Evolutionary conservation across 2,329 filamentous ascomycete genomes (phyloP).

Genomic region (Ophiostoma perfectum): DNA sequence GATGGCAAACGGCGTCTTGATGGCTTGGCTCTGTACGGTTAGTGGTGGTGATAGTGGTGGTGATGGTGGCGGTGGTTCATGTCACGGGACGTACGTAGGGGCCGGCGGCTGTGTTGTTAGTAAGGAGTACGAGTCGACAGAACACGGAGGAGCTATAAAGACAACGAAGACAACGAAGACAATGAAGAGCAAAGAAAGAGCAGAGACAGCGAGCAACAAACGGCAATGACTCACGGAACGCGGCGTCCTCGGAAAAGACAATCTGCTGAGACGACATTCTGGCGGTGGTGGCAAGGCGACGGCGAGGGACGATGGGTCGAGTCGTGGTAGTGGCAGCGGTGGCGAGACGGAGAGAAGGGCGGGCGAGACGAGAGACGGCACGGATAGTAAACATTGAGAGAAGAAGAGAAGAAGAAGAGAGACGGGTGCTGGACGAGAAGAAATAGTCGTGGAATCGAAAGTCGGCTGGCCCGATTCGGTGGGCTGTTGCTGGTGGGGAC

Average conservation of each 20-base stretch:
- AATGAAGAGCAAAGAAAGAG: neutral
- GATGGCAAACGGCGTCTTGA: constrained; percentile 60
- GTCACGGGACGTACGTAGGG: constrained; percentile 51
- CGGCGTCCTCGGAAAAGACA: constrained; percentile 55
- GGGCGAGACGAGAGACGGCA: neutral
- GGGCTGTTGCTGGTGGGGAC: neutral
- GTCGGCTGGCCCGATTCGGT: neutral
- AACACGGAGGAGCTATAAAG: neutral
- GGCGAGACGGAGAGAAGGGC: neutral
- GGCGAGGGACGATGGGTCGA: neutral
- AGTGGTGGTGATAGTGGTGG: neutral
- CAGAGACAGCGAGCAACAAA: neutral
- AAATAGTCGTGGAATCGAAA: neutral
- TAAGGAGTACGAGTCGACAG: neutral
- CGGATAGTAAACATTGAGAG: constrained; percentile 3
- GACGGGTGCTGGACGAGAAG: neutral
- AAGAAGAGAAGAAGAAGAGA: neutral
- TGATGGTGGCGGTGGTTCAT: neutral
- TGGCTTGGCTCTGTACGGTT: constrained; percentile 47
- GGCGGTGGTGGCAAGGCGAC: constrained; percentile 31
- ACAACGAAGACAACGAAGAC: neutral
- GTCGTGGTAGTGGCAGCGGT: neutral
- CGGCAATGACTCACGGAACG: constrained; percentile 44
- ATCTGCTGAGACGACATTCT: constrained; percentile 38
- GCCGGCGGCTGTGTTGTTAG: constrained; percentile 46